These are phyloP conservation scores for Garcia nutans DNA, from an alignment of 345 rosid genomes.

Conservation along the genomic window DNA sequence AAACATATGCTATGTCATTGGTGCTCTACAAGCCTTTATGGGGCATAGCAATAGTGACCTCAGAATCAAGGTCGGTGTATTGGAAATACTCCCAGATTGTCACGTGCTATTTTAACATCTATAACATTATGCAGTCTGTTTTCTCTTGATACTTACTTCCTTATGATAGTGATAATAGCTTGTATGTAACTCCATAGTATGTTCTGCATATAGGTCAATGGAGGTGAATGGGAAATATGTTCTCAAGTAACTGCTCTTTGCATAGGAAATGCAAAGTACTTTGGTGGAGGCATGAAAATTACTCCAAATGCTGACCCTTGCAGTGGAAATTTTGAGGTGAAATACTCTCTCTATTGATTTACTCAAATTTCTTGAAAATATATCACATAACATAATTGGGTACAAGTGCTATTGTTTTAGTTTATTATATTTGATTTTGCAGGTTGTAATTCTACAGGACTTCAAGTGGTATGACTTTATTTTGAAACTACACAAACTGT, in stretches of 20 bases:
- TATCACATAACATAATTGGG: background rate
- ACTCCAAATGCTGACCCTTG: slow-evolving; percentile 84
- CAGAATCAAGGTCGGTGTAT: slow-evolving; percentile 59
- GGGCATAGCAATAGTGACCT: slow-evolving; percentile 79
- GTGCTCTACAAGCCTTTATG: slow-evolving; percentile 82
- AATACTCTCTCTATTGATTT: slow-evolving; percentile 6
- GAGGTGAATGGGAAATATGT: slow-evolving; percentile 75
- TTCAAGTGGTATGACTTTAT: slow-evolving; percentile 93
- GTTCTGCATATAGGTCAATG: slow-evolving; percentile 53
- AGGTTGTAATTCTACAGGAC: slow-evolving; percentile 91
- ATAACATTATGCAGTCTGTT: background rate
- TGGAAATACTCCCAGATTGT: background rate
- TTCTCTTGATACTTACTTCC: background rate
- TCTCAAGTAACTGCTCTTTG: slow-evolving; percentile 87
- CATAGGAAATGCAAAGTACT: slow-evolving; percentile 90
- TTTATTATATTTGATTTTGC: slow-evolving; percentile 24
- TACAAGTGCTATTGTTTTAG: slow-evolving; percentile 4
- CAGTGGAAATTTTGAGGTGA: slow-evolving; percentile 79
- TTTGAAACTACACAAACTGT: slow-evolving; percentile 63
- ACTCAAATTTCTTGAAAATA: background rate
- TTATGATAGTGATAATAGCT: background rate
- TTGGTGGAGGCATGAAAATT: slow-evolving; percentile 98
- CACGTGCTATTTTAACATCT: background rate
- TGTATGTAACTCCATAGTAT: slow-evolving; percentile 13
- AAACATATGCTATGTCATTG: slow-evolving; percentile 78